phyloP scores from a whole-genome alignment of 805 yeast species.

The Saccharomycopsis microspora region DNA sequence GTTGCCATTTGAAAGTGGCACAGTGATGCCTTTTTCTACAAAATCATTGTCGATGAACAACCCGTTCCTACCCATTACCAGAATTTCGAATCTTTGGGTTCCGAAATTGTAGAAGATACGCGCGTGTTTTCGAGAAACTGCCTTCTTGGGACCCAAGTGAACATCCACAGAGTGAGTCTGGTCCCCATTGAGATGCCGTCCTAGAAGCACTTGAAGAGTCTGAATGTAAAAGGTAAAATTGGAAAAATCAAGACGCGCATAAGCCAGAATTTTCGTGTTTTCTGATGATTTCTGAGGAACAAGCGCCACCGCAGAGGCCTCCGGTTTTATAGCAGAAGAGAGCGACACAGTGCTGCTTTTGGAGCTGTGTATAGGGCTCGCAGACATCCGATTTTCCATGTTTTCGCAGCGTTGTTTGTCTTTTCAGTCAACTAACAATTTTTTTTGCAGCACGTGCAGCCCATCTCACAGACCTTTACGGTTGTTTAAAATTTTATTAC shows the following conservation, averaged over 20 bases:
- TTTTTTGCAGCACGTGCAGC: too few species aligned
- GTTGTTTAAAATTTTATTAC: too few species aligned
- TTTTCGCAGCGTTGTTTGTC: too few species aligned
- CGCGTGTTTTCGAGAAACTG: constrained; percentile 89
- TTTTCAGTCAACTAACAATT: too few species aligned
- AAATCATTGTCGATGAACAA: constrained; percentile 91
- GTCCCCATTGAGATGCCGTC: constrained; percentile 76
- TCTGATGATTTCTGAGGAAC: not conserved
- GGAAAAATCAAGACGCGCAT: constrained; percentile 80
- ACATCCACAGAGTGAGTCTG: constrained; percentile 72
- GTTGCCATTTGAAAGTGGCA: constrained; percentile 71
- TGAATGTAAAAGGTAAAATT: constrained; percentile 92
- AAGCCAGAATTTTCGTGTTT: constrained; percentile 30
- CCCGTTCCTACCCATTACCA: constrained; percentile 90
- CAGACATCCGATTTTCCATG: too few species aligned
- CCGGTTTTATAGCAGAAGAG: too few species aligned
- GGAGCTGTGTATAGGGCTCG: too few species aligned
- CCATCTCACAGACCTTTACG: too few species aligned
- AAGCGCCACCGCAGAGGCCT: too few species aligned
- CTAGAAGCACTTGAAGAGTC: constrained; percentile 85
- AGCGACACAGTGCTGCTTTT: too few species aligned
- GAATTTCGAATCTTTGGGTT: constrained; percentile 84
- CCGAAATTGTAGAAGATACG: constrained; percentile 95
- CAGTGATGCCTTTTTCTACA: constrained; percentile 84
- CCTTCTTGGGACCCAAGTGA: constrained; percentile 84